Evolutionary conservation across 352 stramenopile species (phyloP), one percentile per base, ranked within the genome.

Genomic region (Pythium myriotylum): DNA sequence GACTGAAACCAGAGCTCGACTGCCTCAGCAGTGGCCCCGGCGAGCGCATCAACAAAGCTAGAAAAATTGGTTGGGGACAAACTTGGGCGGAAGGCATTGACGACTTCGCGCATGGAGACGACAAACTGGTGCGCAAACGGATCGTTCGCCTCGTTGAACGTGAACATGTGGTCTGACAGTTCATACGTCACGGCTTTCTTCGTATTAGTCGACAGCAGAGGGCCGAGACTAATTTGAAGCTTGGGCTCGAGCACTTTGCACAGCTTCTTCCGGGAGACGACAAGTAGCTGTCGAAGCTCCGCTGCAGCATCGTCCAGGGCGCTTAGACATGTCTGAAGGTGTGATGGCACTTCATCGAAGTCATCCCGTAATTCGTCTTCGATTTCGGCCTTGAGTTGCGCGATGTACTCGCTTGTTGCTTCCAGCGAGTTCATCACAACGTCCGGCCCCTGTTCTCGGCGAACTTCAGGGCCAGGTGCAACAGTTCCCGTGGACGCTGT

Each of bases 361-460:
- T 80, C 81, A 48, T 92, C 67, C 2, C 68, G 76, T 35, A 94
- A 58, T 53, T 94, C 84, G 14, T 60, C 48, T 53, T 93, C 80
- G 37, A 95, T 90, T 63, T 94, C 76, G 13, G 43, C 56, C 66
- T 91, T 92, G 52, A 95, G 65, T 65, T 95, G 87, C 45, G 67
- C 70, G 39, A 95, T 90, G 65, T 95, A 95, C 40, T 76, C 67
- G n/a, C 76, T 71, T 0, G 78, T 91, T 20, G 79, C 69, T 47
- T 91, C 82, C 29, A 95, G 66, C 52, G 85, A 93, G 68, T 95
- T 95, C 52, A 95, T 86, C 23, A 91, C 78, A 22, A 94, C 83
- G 45, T 91, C 81, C 0, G 85, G 81, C 1, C 81, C 68, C 20
- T 80, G 72, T 26, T 92, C 85, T 37, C 85, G 90, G 39, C 70